A percentile compares a stretch with the other conserved stretches of the same genome.
phyloP scores from a whole-genome alignment of 2,329 filamentous ascomycete species.

The Fusarium nelsonii region DNA sequence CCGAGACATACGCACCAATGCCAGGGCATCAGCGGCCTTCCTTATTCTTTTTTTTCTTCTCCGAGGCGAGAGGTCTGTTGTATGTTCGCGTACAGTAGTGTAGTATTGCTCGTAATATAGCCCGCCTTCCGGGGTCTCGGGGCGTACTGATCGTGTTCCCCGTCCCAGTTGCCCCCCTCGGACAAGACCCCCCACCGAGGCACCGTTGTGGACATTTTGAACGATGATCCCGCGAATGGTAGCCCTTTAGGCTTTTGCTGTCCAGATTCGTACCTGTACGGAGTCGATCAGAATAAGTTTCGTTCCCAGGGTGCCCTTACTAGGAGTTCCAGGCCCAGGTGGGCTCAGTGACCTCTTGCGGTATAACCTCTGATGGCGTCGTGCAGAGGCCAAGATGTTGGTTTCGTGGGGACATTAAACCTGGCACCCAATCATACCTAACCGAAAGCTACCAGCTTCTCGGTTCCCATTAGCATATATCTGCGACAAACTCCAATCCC shows the following conservation, averaged over 20 bases:
- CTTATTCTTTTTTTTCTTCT: conserved; percentile 1
- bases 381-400: conserved; percentile 23
- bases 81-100: not conserved
- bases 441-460: conserved; percentile 8
- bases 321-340: conserved; percentile 10
- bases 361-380: conserved; percentile 23
- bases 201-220: not conserved
- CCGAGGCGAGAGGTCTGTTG: not conserved
- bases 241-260: conserved; percentile 4
- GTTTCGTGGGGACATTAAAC: conserved; percentile 14
- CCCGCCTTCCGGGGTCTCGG: not conserved
- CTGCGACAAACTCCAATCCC: conserved; percentile 29
- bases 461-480: conserved; percentile 29
- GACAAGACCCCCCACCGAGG: conserved; percentile 22
- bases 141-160: not conserved
- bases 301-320: not conserved
- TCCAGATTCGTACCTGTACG: conserved; percentile 16
- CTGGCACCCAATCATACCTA: not conserved
- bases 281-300: conserved; percentile 8
- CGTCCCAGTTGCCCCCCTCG: conserved; percentile 7
- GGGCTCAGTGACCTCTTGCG: conserved; percentile 10
- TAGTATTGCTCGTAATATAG: not conserved
- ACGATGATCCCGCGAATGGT: conserved; percentile 17
- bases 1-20: conserved; percentile 5
- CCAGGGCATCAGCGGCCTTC: not conserved